phyloP scores from a whole-genome alignment of 768 basidiomycete genomes.

The Russula foetens region DNA sequence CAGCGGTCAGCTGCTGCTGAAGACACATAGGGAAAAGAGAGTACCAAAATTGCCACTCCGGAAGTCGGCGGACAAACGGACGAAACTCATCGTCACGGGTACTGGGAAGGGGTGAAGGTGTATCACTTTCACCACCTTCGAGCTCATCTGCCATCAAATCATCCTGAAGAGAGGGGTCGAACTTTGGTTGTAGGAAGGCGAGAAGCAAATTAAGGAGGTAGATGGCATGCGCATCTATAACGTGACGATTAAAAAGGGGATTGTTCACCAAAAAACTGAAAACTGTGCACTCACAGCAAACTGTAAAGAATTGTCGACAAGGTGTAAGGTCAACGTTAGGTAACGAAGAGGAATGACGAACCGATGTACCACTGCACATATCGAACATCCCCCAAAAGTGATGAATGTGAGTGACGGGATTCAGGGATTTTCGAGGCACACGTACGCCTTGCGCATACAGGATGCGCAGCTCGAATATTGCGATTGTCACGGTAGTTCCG shows the following conservation, averaged over 20 bases:
- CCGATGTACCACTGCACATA: conserved; percentile 80
- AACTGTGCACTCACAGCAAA: conserved; percentile 52
- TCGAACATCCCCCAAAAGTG: not conserved
- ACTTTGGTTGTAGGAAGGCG: conserved; percentile 96
- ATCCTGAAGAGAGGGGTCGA: conserved; percentile 92
- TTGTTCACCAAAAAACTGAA: not conserved
- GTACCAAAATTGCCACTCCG: conserved; percentile 96
- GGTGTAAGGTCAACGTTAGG: not conserved
- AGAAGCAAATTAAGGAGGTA: conserved; percentile 94
- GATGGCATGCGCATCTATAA: conserved; percentile 79
- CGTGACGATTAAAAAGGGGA: not conserved
- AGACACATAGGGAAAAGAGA: conserved; percentile 20
- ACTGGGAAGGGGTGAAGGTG: conserved; percentile 50
- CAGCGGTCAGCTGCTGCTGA: not conserved
- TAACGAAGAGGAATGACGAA: conserved; percentile 34
- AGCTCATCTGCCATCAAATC: conserved; percentile 92
- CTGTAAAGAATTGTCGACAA: conserved; percentile 29
- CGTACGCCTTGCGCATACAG: conserved; percentile 66
- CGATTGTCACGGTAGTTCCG: conserved; percentile 58
- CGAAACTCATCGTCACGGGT: conserved; percentile 91
- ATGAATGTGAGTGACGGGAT: conserved; percentile 4
- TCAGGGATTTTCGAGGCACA: not conserved
- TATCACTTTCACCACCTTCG: conserved; percentile 61
- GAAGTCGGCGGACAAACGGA: conserved; percentile 90
- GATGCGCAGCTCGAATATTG: conserved; percentile 78